phyloP scores from a whole-genome alignment of 768 basidiomycete genomes.

The Pulveroboletus ravenelii region DNA sequence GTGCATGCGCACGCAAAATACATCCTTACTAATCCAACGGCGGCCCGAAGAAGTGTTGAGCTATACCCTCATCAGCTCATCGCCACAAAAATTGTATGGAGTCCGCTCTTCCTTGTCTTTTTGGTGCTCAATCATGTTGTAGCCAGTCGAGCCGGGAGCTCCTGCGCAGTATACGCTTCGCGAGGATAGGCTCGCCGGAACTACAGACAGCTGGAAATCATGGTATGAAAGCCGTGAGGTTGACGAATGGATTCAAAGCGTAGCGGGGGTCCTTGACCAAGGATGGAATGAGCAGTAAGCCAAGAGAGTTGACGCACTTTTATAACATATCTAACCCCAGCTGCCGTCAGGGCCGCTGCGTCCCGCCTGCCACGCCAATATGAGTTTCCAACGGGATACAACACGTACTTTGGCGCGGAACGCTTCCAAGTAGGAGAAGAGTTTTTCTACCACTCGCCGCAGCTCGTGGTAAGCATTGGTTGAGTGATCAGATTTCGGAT shows the following conservation, averaged over 20 bases:
- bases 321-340: background rate
- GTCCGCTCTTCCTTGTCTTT: background rate
- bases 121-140: conserved; percentile 6
- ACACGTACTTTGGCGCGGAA: conserved; percentile 74
- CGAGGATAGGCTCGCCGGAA: conserved; percentile 65
- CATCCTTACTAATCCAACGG: conserved; percentile 48
- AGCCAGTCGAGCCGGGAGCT: conserved; percentile 71
- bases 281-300: conserved; percentile 87
- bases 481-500: background rate
- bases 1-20: conserved; percentile 77
- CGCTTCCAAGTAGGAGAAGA: conserved; percentile 84
- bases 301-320: background rate
- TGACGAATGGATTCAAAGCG: conserved; percentile 91
- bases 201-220: conserved; percentile 74
- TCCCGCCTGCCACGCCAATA: conserved; percentile 63
- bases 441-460: conserved; percentile 71
- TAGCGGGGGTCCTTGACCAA: conserved; percentile 79
- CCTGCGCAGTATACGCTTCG: conserved; percentile 67
- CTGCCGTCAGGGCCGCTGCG: conserved; percentile 47
- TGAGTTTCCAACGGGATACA: conserved; percentile 96
- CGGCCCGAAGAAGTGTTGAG: conserved; percentile 54
- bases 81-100: conserved; percentile 64
- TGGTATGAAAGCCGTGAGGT: conserved; percentile 83
- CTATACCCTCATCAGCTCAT: conserved; percentile 87
- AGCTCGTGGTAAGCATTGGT: conserved; percentile 42